Percentiles rank a stretch among this genome's conserved stretches.
Evolutionary conservation across 768 basidiomycete genomes (phyloP).

Genomic region (Mycena rebaudengoi): DNA sequence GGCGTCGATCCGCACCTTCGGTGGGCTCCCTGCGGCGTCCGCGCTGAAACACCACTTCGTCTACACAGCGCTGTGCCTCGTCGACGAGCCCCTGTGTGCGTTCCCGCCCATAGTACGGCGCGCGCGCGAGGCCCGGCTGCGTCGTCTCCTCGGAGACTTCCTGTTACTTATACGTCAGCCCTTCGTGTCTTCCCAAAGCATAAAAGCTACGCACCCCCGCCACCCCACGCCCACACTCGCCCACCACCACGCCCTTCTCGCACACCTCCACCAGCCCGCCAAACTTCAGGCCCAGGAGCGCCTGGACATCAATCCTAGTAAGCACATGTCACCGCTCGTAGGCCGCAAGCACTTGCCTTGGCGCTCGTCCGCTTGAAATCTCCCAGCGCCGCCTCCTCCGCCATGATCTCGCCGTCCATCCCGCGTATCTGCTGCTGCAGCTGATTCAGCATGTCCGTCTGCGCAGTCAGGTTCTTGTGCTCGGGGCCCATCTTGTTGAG

Average conservation of each 20-base stretch:
- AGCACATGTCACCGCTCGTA: no score
- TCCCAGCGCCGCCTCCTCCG: conserved; percentile 79
- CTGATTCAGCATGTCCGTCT: conserved; percentile 75
- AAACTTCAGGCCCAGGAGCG: conserved; percentile 86
- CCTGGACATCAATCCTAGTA: no score
- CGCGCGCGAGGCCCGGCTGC: conserved; percentile 79
- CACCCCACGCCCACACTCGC: conserved; percentile 1
- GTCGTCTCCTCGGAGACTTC: conserved; percentile 86
- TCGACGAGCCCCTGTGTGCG: conserved; percentile 67
- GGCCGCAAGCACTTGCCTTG: no score
- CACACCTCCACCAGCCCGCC: conserved; percentile 86
- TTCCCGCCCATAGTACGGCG: conserved; percentile 73
- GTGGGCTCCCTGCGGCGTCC: no score
- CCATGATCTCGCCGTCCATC: conserved; percentile 84
- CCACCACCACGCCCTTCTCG: conserved; percentile 71
- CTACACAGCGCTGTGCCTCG: conserved; percentile 68
- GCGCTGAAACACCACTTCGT: conserved; percentile 58
- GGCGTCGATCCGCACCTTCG: no score
- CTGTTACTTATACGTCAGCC: conserved; percentile 38
- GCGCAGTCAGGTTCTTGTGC: conserved; percentile 80
- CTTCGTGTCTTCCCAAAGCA: neutral
- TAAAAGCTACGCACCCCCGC: neutral
- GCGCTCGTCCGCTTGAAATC: conserved; percentile 84
- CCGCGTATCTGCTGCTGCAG: conserved; percentile 79
- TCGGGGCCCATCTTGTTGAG: conserved; percentile 90